phyloP scores from a whole-genome alignment of 768 basidiomycete genomes.

The Suillus subalutaceus region DNA sequence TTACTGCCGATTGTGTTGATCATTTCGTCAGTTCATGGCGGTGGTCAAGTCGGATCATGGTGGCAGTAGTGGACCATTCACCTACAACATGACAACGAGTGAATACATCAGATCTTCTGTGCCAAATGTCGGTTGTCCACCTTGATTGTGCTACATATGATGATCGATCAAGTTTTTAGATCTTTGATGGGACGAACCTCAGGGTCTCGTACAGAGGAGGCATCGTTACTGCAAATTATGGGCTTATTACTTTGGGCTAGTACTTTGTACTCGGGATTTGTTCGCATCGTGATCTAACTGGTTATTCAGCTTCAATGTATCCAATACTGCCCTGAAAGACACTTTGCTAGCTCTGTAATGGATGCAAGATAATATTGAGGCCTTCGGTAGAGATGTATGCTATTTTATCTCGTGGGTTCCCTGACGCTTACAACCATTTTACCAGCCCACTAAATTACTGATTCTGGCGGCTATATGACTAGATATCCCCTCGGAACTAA shows the following conservation, averaged over 20 bases:
- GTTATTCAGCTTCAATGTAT: conserved; percentile 20
- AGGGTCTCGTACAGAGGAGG: no score
- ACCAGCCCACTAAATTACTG: no score
- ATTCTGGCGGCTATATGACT: no score
- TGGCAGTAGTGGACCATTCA: conserved; percentile 20
- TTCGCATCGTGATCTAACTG: not conserved
- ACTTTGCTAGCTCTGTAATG: conserved; percentile 23
- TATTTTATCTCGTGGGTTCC: not conserved
- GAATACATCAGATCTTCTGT: conserved; percentile 23
- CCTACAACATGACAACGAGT: conserved; percentile 18
- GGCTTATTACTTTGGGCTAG: conserved; percentile 16
- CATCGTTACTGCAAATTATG: no score
- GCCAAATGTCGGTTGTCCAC: no score
- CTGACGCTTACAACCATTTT: not conserved
- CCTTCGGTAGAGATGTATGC: conserved; percentile 41
- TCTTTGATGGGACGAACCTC: no score
- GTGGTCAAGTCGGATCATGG: conserved; percentile 19
- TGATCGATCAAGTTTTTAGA: no score
- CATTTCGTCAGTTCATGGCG: conserved; percentile 21
- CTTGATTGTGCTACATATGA: no score
- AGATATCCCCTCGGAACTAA: no score
- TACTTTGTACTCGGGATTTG: not conserved
- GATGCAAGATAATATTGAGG: conserved; percentile 25
- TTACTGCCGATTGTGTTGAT: not conserved
- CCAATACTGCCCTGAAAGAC: conserved; percentile 33